Evolutionary conservation across 2,329 filamentous ascomycete species (phyloP), one percentile per base, ranked within the genome.

Genomic region (Diplodia seriata): DNA sequence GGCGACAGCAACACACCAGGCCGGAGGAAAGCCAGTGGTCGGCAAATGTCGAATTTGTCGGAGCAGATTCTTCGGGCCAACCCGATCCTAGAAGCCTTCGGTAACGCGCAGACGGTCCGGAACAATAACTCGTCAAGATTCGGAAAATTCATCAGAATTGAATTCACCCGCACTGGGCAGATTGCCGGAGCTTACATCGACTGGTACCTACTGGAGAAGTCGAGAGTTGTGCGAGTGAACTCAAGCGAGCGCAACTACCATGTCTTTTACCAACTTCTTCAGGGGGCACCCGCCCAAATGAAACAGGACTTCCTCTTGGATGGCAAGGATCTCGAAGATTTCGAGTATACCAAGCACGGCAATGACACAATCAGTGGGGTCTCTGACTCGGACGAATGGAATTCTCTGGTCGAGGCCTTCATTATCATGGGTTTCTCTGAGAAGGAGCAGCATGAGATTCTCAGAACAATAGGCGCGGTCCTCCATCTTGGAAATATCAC

Each of bases 51-150:
- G 14, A 97, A 93, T 69, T 87, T 99, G 11, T 98, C 96, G 0
- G 93, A 97, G 73, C 96, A 99, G 80, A 99, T 99, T 43, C 83
- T 99, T 51, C 89, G 94, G 54, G 95, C 95, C 69, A 99, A 99
- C 77, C 95, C 95, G 0, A 99, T 99, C 59, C 87, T 99, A 2
- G 96, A 99, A 85, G 91, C 95, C 1, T 99, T 99, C 74, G 96
- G 96, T 69, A 99, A 99, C 76, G 95, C 95, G 1, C 96, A 99
- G 78, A 99, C 95, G 0, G 93, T 99, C 36, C 88, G 95, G 66
- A 99, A 99, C 79, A 95, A 99, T 82, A 99, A 99, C 77, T 99
- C 95, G 0, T 99, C 95, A 5, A 89, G 95, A 71, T 99, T 99
- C 75, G 95, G 95, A 76, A 99, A 99, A 79, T 99, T 99, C 75